A percentile compares a stretch with the other conserved stretches of the same genome.
phyloP scores from a whole-genome alignment of 495 filamentous ascomycete species.

The Acidomyces sp. region DNA sequence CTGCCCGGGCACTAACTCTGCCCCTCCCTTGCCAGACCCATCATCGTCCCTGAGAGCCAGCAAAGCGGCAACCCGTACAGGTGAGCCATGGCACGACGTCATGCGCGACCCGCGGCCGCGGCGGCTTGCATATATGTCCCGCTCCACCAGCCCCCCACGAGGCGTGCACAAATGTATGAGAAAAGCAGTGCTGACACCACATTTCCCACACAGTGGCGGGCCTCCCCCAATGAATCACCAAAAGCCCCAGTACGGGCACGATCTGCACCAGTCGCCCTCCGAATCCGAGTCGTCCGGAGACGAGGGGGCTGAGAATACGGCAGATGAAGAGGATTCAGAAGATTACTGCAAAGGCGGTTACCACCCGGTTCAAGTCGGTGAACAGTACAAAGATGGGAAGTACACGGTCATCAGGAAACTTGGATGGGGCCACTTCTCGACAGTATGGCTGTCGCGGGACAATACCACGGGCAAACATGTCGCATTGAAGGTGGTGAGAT shows the following conservation, averaged over 20 bases:
- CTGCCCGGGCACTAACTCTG: too few species aligned
- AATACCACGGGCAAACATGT: constrained; percentile 87
- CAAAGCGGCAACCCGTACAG: constrained; percentile 30
- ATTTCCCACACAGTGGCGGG: constrained; percentile 8
- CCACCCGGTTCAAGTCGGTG: constrained; percentile 83
- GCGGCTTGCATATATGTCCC: background rate
- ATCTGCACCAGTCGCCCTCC: constrained; percentile 59
- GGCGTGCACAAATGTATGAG: background rate
- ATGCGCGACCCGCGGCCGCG: background rate
- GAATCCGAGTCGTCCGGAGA: constrained; percentile 73
- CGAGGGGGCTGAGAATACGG: constrained; percentile 62
- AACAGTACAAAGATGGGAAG: constrained; percentile 93
- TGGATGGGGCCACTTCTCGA: constrained; percentile 98
- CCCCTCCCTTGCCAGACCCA: too few species aligned
- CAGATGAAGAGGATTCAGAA: constrained; percentile 96
- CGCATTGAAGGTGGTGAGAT: constrained; percentile 92
- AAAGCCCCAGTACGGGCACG: constrained; percentile 33
- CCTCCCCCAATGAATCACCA: constrained; percentile 34
- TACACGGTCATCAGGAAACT: constrained; percentile 95
- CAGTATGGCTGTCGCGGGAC: constrained; percentile 91
- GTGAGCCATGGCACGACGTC: constrained; percentile 20
- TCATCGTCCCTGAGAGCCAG: constrained; percentile 30
- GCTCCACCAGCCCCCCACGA: background rate
- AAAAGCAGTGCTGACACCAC: constrained; percentile 6
- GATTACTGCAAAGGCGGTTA: constrained; percentile 99